Conservation (phyloP, 2,329 filamentous ascomycete species). For the Ascochyta rabiei region DNA sequence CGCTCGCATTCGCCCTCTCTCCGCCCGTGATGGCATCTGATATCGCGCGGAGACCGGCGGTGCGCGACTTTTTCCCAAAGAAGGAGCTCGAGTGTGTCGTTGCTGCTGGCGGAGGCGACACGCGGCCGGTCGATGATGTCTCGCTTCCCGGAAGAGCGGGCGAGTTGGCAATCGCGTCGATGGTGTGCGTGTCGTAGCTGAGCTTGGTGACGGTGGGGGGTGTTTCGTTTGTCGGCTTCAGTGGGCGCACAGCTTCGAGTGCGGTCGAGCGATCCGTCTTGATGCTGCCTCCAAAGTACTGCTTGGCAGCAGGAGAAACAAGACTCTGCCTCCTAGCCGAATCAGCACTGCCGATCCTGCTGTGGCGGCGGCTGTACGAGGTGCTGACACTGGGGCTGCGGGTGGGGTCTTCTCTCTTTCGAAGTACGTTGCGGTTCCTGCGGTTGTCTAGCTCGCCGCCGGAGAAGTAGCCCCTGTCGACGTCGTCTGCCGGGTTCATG, state of each 20-base stretch:
- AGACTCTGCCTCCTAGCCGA: conserved; percentile 67
- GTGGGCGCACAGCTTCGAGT: conserved; percentile 47
- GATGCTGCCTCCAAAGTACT: conserved; percentile 66
- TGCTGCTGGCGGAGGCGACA: conserved; percentile 51
- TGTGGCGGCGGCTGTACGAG: conserved; percentile 70
- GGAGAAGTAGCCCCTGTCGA: conserved; percentile 92
- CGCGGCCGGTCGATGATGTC: conserved; percentile 54
- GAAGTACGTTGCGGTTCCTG: conserved; percentile 72
- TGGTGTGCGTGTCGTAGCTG: conserved; percentile 58
- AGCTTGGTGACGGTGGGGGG: conserved; percentile 64
- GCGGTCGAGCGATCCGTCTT: conserved; percentile 57
- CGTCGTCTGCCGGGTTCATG: conserved; percentile 57
- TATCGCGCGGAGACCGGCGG: conserved; percentile 79
- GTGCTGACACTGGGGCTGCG: conserved; percentile 77
- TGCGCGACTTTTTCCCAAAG: conserved; percentile 51
- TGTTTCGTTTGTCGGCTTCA: conserved; percentile 49
- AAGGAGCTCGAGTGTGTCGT: conserved; percentile 43
- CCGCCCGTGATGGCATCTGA: conserved; percentile 71
- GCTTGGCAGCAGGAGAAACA: conserved; percentile 66
- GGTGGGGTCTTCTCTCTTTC: conserved; percentile 72
- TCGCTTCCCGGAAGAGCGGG: conserved; percentile 53
- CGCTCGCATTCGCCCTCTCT: conserved; percentile 57
- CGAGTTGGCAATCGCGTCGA: conserved; percentile 52
- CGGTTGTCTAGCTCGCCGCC: conserved; percentile 81
- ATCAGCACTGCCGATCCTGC: conserved; percentile 78